Percentiles rank a stretch among this genome's conserved stretches.
These are phyloP conservation scores for Karstenula rhodostoma DNA, from an alignment of 2,329 filamentous ascomycete genomes.

Conservation along the genomic window DNA sequence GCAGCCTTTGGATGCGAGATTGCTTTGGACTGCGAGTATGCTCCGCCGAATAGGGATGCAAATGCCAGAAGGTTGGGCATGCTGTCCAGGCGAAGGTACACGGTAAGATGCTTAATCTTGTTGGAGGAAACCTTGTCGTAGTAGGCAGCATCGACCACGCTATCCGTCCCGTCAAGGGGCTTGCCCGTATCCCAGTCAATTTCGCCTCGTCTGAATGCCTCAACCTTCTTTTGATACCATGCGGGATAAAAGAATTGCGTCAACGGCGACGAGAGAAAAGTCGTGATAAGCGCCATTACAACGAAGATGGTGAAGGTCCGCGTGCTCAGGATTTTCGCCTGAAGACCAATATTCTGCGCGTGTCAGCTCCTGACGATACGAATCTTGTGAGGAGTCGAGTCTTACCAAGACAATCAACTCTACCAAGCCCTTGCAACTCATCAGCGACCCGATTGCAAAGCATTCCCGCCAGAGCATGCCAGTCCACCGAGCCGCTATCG, in stretches of 20 bases:
- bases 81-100: slow-evolving; percentile 85
- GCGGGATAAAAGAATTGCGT: slow-evolving; percentile 77
- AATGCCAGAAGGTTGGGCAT: slow-evolving; percentile 84
- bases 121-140: slow-evolving; percentile 59
- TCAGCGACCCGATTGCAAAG: slow-evolving; percentile 84
- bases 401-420: slow-evolving; percentile 91
- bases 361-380: slow-evolving; percentile 25
- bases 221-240: slow-evolving; percentile 77
- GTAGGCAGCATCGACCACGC: slow-evolving; percentile 51
- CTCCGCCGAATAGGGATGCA: slow-evolving; percentile 76
- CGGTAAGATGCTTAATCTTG: slow-evolving; percentile 71
- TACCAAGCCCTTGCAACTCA: slow-evolving; percentile 97
- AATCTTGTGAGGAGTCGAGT: slow-evolving; percentile 34
- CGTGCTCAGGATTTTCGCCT: slow-evolving; percentile 80
- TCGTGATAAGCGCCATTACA: slow-evolving; percentile 90
- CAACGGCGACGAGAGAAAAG: slow-evolving; percentile 82
- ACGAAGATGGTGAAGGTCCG: slow-evolving; percentile 93
- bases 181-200: slow-evolving; percentile 83
- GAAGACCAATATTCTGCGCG: slow-evolving; percentile 77
- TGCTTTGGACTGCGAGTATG: slow-evolving; percentile 50
- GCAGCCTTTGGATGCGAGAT: slow-evolving; percentile 49
- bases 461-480: slow-evolving; percentile 91
- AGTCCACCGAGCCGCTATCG: slow-evolving; percentile 76
- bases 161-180: slow-evolving; percentile 48
- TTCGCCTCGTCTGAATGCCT: slow-evolving; percentile 80